Conservation (phyloP, 306 rosid genomes). For the Glycine soja region DNA sequence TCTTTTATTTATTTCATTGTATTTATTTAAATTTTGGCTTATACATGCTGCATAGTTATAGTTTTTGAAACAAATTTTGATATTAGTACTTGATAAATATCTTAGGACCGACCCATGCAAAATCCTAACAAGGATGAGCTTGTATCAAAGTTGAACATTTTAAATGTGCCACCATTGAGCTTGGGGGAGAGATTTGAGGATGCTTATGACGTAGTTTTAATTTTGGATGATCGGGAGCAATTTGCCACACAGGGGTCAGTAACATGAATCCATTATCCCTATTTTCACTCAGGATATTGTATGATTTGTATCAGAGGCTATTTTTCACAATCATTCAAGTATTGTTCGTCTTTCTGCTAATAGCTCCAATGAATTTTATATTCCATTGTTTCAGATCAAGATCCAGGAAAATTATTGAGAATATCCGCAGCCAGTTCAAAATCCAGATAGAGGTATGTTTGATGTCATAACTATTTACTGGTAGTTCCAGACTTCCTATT, state of each 20-base stretch:
- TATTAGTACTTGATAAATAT: slow-evolving; percentile 47
- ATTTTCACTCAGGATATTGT: slow-evolving; percentile 8
- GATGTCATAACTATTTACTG: slow-evolving; percentile 17
- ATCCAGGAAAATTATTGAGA: slow-evolving; percentile 79
- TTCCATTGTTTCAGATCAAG: slow-evolving; percentile 66
- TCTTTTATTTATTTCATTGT: background rate
- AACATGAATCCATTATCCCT: slow-evolving; percentile 26
- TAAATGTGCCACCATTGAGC: slow-evolving; percentile 81
- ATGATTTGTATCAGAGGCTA: slow-evolving; percentile 16
- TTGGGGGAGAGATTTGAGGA: slow-evolving; percentile 93
- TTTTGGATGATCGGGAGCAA: slow-evolving; percentile 93
- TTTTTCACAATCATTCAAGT: slow-evolving; percentile 7
- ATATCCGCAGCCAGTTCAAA: slow-evolving; percentile 68
- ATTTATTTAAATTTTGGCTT: slow-evolving; percentile 32
- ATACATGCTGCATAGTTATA: background rate
- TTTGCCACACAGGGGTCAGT: slow-evolving; percentile 91
- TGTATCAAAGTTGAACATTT: slow-evolving; percentile 55
- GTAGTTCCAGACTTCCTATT: slow-evolving; percentile 30
- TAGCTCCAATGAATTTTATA: slow-evolving; percentile 34
- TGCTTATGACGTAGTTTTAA: slow-evolving; percentile 75
- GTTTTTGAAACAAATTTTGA: slow-evolving; percentile 10
- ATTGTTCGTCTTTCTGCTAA: slow-evolving; percentile 25
- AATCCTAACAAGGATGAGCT: slow-evolving; percentile 51
- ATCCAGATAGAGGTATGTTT: slow-evolving; percentile 73
- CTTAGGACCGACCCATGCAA: slow-evolving; percentile 52